Conservation (phyloP, 306 rosid species). For the Mimosa pudica region DNA sequence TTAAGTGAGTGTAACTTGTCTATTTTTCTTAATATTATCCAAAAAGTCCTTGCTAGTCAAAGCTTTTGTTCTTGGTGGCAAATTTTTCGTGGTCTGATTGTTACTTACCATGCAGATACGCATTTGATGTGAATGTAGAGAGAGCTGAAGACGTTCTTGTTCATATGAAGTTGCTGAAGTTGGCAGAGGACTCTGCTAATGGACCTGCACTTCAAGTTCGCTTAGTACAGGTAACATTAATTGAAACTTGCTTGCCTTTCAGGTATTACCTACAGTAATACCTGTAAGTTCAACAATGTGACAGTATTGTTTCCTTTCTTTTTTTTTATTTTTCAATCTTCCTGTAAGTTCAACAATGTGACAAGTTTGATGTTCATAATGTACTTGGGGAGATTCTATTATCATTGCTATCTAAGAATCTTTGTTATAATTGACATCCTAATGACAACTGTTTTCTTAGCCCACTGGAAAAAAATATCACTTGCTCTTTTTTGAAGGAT, state of each 20-base stretch:
- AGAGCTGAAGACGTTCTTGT: constrained; percentile 96
- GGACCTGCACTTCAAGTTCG: constrained; percentile 88
- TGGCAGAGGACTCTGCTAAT: constrained; percentile 73
- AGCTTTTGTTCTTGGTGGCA: constrained; percentile 43
- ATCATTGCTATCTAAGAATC: not conserved
- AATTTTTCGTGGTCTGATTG: constrained; percentile 45
- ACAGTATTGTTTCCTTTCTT: too few relatives aligned
- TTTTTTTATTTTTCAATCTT: not conserved
- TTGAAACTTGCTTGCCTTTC: not conserved
- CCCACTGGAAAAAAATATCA: not conserved
- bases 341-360: too few relatives aligned
- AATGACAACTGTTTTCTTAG: not conserved
- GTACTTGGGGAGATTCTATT: not conserved
- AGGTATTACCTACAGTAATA: not conserved
- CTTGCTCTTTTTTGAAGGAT: not conserved
- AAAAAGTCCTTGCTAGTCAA: constrained; percentile 10
- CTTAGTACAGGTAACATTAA: constrained; percentile 66
- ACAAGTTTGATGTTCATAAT: too few relatives aligned
- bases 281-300: not conserved
- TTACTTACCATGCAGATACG: constrained; percentile 60
- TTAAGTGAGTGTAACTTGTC: too few relatives aligned
- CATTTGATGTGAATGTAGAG: constrained; percentile 95
- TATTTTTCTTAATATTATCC: too few relatives aligned
- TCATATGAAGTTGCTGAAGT: constrained; percentile 77
- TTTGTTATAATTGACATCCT: not conserved